Conservation (phyloP, 169 alveolate genomes). For the Toxoplasma gondii region DNA sequence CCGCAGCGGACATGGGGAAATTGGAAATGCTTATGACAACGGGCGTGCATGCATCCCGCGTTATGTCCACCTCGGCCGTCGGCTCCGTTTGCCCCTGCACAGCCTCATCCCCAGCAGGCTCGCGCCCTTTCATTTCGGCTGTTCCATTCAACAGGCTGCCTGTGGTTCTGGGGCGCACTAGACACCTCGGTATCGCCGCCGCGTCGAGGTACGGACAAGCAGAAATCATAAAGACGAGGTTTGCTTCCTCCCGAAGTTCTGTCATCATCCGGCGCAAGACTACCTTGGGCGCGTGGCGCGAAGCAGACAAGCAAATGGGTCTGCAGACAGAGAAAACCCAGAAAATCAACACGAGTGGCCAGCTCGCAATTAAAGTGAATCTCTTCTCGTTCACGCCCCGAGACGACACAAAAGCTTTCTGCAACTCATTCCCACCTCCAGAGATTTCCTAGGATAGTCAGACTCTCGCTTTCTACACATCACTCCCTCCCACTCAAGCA, state of each 20-base stretch:
- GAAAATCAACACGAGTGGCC: too few relatives aligned
- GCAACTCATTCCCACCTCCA: too few relatives aligned
- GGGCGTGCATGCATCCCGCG: neutral
- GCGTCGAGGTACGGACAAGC: constrained; percentile 30
- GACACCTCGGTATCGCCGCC: neutral
- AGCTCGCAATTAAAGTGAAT: too few relatives aligned
- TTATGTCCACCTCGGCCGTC: too few relatives aligned
- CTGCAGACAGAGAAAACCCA: neutral
- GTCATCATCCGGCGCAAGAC: neutral
- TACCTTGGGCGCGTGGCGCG: constrained; percentile 36
- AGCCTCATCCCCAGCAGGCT: neutral
- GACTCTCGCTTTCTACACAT: too few relatives aligned
- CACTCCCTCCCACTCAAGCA: too few relatives aligned
- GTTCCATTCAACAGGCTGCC: neutral
- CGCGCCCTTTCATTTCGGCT: neutral
- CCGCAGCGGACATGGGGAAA: constrained; percentile 28
- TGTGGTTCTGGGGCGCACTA: neutral
- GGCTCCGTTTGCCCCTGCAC: neutral
- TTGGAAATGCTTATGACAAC: constrained; percentile 14
- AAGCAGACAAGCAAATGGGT: neutral
- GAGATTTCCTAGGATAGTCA: too few relatives aligned
- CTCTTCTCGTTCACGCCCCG: too few relatives aligned
- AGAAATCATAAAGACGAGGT: constrained; percentile 8
- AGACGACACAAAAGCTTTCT: too few relatives aligned
- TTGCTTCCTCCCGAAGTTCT: neutral